A percentile compares a stretch with the other conserved stretches of the same genome.
These are phyloP conservation scores for Pezicula radicicola DNA, from an alignment of 2,329 filamentous ascomycete species.

Conservation along the genomic window DNA sequence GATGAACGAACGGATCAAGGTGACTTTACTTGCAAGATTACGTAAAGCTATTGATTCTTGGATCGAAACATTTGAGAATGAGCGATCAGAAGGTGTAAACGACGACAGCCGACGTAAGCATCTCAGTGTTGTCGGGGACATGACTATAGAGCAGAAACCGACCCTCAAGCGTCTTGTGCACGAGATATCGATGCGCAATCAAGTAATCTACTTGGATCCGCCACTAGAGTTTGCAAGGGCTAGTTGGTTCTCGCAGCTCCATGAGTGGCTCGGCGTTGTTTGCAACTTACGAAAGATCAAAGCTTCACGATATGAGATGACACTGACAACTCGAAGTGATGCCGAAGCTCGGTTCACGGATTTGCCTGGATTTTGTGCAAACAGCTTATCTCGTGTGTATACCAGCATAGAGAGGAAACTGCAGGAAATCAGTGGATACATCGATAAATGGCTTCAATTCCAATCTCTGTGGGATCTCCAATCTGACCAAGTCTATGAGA, in stretches of 20 bases:
- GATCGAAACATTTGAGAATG: conserved; percentile 80
- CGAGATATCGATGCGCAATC: conserved; percentile 96
- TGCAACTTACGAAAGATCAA: conserved; percentile 94
- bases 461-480: conserved; percentile 98
- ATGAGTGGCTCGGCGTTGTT: conserved; percentile 88
- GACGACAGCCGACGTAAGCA: conserved; percentile 52
- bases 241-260: conserved; percentile 89
- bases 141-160: conserved; percentile 50
- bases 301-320: conserved; percentile 92
- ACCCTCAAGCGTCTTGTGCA: conserved; percentile 74
- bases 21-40: conserved; percentile 77
- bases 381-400: conserved; percentile 77
- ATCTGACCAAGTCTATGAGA: conserved; percentile 90
- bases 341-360: conserved; percentile 75
- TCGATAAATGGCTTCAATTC: conserved; percentile 98
- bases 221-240: conserved; percentile 88
- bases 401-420: conserved; percentile 80
- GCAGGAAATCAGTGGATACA: conserved; percentile 74
- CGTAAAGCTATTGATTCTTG: conserved; percentile 80
- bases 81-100: conserved; percentile 33
- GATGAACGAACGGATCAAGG: conserved; percentile 83
- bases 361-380: conserved; percentile 78
- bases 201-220: conserved; percentile 94
- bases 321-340: conserved; percentile 63
- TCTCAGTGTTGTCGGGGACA: conserved; percentile 38